Conservation (phyloP, 2,329 filamentous ascomycete genomes). For the Fusarium tjaetaba region DNA sequence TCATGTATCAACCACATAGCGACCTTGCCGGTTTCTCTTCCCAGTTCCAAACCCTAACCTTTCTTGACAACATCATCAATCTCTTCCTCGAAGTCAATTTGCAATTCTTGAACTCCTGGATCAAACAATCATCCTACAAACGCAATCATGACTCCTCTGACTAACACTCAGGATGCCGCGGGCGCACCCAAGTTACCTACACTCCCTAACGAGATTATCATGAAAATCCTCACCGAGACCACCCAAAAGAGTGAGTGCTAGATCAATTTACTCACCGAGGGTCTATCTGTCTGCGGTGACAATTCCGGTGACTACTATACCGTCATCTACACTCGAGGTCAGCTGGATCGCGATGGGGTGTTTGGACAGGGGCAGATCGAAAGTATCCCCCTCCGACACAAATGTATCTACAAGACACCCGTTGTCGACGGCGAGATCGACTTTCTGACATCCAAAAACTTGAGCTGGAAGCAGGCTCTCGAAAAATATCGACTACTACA, state of each 20-base stretch:
- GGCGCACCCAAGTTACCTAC: not conserved
- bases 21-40: not conserved
- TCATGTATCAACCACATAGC: not conserved
- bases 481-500: not conserved
- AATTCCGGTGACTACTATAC: not conserved
- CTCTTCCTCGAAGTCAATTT: not conserved
- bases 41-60: not conserved
- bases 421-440: not conserved
- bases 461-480: conserved; percentile 2
- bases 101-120: not conserved
- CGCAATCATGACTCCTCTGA: not conserved
- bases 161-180: not conserved
- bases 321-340: conserved; percentile 21
- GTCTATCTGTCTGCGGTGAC: not conserved
- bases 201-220: not conserved
- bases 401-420: conserved; percentile 6
- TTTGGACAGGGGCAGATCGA: conserved; percentile 5
- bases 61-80: not conserved
- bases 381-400: not conserved
- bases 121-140: not conserved
- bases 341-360: not conserved
- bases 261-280: not conserved
- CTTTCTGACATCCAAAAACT: not conserved
- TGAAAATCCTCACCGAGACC: conserved; percentile 3
- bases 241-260: not conserved